Percentiles rank a stretch among this genome's conserved stretches.
These are phyloP conservation scores for Schrenkiella parvula DNA, from an alignment of 345 rosid genomes.

Conservation along the genomic window DNA sequence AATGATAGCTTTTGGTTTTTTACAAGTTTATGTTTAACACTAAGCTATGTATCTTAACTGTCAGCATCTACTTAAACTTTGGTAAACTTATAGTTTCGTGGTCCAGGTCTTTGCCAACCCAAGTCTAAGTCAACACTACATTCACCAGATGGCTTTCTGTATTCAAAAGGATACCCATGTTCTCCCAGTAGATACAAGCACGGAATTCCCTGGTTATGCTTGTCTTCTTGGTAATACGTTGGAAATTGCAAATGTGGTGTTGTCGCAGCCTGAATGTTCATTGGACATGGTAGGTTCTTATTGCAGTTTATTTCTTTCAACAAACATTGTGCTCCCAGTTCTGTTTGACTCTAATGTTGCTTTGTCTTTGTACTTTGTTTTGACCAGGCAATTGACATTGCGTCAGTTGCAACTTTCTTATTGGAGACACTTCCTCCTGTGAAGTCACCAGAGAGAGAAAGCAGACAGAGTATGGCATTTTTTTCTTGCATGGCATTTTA, in stretches of 20 bases:
- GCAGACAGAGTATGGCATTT: constrained; percentile 51
- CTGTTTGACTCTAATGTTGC: constrained; percentile 7
- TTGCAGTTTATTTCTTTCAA: not conserved
- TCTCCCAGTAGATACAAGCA: constrained; percentile 57
- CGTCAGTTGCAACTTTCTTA: constrained; percentile 70
- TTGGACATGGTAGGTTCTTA: constrained; percentile 66
- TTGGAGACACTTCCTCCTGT: constrained; percentile 73
- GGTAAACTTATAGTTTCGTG: constrained; percentile 26
- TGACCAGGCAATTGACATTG: constrained; percentile 75
- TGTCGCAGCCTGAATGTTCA: constrained; percentile 74
- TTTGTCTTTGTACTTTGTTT: not conserved
- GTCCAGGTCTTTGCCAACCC: constrained; percentile 69
- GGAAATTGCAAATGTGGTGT: constrained; percentile 76
- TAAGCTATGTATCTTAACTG: constrained; percentile 9
- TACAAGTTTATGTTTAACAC: not conserved
- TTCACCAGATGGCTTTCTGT: constrained; percentile 70
- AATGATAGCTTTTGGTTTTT: not conserved
- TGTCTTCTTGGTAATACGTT: constrained; percentile 87
- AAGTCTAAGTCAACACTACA: constrained; percentile 58
- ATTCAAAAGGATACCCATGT: constrained; percentile 55
- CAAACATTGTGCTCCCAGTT: not conserved
- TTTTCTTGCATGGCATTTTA: not conserved
- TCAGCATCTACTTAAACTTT: constrained; percentile 6
- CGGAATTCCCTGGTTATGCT: constrained; percentile 70
- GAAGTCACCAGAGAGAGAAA: constrained; percentile 48